Evolutionary conservation across 2,329 filamentous ascomycete genomes (phyloP), one percentile per base, ranked within the genome.

Genomic region (Clarireedia hainanense): DNA sequence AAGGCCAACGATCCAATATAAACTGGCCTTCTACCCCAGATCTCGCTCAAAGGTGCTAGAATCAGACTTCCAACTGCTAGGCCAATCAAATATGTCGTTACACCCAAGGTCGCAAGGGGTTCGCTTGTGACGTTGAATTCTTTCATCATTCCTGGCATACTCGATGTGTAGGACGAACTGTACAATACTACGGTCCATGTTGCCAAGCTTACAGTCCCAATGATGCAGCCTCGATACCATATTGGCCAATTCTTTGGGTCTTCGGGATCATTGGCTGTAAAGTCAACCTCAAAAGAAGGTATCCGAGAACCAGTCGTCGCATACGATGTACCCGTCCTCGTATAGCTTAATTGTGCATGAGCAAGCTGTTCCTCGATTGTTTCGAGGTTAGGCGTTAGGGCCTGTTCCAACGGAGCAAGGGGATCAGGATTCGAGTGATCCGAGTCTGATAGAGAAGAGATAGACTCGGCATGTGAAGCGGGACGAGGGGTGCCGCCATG

Each of bases 61-160:
- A 94, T 72, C 57, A 94, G 72, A 36, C 81, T 85, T 0, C 89
- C 89, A 1, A 77, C 70, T 0, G 88, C 89, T 47, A 94, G 76
- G 5, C 89, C 89, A 24, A 89, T 69, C 7, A 94, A 76, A 66
- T 94, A 95, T 0, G 85, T 85, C 0, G 89, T 94, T 46, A 95
- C 75, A 5, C 89, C 89, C 2, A 94, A 73, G 0, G 88, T 88
- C 0, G 85, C 79, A n/a, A 85, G 70, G 0, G 81, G 83, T 36
- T 80, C 75, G 14, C 74, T 77, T 6, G 73, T 67, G 17, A 82
- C 75, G 39, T 76, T 71, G 62, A 90, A 92, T 51, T 89, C 84
- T 14, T 75, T 69, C 65, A 83, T 80, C 69, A 95, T 80, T 0
- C 86, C 84, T 0, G 81, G 78, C 36, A 88, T 81, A 2, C 84